Base-by-base conservation (phyloP, 257 asterid species). In the Solanum megistacrolobum region DNA sequence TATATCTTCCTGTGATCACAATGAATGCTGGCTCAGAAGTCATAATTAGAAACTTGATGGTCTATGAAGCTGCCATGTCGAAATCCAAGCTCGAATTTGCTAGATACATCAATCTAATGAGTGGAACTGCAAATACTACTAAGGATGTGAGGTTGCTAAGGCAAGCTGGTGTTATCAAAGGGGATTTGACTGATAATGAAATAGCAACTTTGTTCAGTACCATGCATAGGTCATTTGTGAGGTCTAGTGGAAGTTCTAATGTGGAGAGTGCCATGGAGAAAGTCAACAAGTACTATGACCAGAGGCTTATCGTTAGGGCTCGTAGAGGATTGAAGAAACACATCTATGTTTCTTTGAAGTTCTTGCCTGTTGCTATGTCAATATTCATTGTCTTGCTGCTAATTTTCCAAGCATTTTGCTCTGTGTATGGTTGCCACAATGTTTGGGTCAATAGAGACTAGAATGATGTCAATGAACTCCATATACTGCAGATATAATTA, bases 51-150 rank as follows among this genome's bases (percentile, higher is more conserved):
- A 94, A 93, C 66, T 65, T 94, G 88, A 92, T 94, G 55, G 93
- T 94, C 7, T 94, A 88, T 43, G 96, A 94, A 73, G 94, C 92
- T 4, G 90, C 93, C 8, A 84, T 86, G 58, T 87, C 89, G 3
- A 76, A 86, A 35, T 89, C 94, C 25, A 69, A 87, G 9, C 91
- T 86, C 2, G 93, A 89, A 86, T 71, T 93, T 11, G 92, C 94
- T 2, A 89, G 92, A 74, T 94, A 91, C 79, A 83, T 94, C 38
- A 94, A 94, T 76, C 74, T 94, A 76, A 93, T 93, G 94, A 93
- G 92, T 83, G 95, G 94, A 58, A 92, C 91, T 74, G 72, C 92
- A 20, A 90, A 91, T 60, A 84, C 90, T 12, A 83, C 83, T 0
- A 89, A 90, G 39, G 95, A 94, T 11, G 97, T 93, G 87, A 90